A percentile compares a stretch with the other conserved stretches of the same genome.
phyloP scores from a whole-genome alignment of 495 filamentous ascomycete species.

The Annulohypoxylon bovei region DNA sequence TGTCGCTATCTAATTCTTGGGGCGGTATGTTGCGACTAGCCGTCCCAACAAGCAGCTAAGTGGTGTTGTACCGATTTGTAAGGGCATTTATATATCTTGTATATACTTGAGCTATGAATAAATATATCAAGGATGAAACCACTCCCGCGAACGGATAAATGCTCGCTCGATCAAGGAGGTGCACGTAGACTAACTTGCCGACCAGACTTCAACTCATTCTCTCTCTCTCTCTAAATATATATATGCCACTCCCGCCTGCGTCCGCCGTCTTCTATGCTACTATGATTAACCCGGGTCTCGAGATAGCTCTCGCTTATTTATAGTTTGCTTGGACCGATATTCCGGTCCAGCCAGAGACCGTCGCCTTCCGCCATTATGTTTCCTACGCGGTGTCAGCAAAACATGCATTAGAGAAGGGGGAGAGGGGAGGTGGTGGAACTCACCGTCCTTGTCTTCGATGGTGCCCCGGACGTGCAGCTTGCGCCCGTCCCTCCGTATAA shows the following conservation, averaged over 20 bases:
- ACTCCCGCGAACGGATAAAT: background rate
- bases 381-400: constrained; percentile 25
- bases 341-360: constrained; percentile 39
- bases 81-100: constrained; percentile 21
- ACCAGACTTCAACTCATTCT: background rate
- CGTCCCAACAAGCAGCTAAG: background rate
- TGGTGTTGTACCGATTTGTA: background rate
- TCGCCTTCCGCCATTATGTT: constrained; percentile 44
- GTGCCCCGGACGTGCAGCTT: constrained; percentile 44
- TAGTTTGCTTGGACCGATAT: constrained; percentile 22
- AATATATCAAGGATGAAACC: constrained; percentile 13
- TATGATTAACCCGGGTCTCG: background rate
- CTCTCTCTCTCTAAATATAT: background rate
- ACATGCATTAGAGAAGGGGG: background rate
- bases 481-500: constrained; percentile 44
- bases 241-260: constrained; percentile 2
- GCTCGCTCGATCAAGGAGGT: background rate
- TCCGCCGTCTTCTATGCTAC: background rate
- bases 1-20: background rate
- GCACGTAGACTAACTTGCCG: background rate
- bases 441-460: constrained; percentile 48
- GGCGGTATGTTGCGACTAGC: background rate
- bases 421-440: background rate
- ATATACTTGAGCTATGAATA: constrained; percentile 24
- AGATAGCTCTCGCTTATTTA: constrained; percentile 12